Base-by-base conservation (phyloP, 225 moss, liverwort and hornwort species). In the Bryoerythrophyllum caledonicum region DNA sequence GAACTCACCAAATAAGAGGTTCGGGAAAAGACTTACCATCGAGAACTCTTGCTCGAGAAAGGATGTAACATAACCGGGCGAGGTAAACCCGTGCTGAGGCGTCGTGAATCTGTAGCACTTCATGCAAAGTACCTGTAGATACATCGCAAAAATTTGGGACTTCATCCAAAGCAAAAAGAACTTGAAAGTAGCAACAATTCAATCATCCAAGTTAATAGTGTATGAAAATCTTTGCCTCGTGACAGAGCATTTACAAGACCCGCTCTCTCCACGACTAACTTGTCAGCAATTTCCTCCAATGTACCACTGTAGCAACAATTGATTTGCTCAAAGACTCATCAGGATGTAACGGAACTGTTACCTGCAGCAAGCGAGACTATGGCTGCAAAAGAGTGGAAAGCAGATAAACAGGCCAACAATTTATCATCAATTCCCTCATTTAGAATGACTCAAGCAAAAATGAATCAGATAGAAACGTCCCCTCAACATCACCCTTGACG, bases 41-140 rank as follows among this genome's bases (percentile, higher is more conserved):
- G 57, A 99, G 93, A 68, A 93, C 95, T 80, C 83, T 80, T 77
- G 99, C 93, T 80, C 89, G 87, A 67, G 93, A 91, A 74, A 99
- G 89, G 60, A 95, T 93, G 60, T 92, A 99, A 63, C 99, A 99
- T 65, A 99, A 90, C 43, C 99, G 91, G 46, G 90, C 95, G 73
- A 99, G 95, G 60, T 99, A 99, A 44, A 99, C 99, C 65, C 95
- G 90, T 25, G 99, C 95, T 79, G 95, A 83, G 63, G 95, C 99
- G 61, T 99, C 99, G 63, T 93, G 90, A 76, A 99, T 93, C 79
- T 95, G 95, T 63, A 99, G 80, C 41, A 99, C 99, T 79, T 99
- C 99, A 82, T 95, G 95, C 83, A 99, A 84, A 28, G 99, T 88
- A 75, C 99, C 97, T 96, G 74, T 57, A 74, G 23, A 54, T 49